Evolutionary conservation across 2,329 filamentous ascomycete genomes (phyloP).

Genomic region (Diaporthe citriasiana): DNA sequence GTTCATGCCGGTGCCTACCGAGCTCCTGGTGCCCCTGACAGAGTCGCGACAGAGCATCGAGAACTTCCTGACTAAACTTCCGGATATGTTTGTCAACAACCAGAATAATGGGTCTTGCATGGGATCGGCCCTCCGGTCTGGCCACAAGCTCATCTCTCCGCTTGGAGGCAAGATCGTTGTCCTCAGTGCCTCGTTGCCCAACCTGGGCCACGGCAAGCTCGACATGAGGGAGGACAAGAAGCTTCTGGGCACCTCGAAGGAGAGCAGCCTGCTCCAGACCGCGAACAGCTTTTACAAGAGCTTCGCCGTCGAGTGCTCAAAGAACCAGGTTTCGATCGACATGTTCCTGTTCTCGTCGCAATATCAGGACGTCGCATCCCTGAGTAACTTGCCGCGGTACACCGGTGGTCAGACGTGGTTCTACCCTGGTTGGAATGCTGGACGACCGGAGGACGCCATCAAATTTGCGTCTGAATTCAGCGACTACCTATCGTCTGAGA

Average conservation of each 20-base stretch:
- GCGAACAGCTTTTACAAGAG: constrained; percentile 98
- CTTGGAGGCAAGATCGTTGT: constrained; percentile 96
- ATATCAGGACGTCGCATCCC: constrained; percentile 96
- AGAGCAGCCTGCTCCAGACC: constrained; percentile 88
- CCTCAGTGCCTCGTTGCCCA: constrained; percentile 89
- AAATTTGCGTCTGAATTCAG: constrained; percentile 98
- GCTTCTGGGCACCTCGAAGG: constrained; percentile 92
- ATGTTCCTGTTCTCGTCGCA: constrained; percentile 98
- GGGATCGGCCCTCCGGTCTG: constrained; percentile 92
- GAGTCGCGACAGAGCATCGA: constrained; percentile 94
- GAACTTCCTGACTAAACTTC: constrained; percentile 89
- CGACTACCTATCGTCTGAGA: constrained; percentile 96
- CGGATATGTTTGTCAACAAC: constrained; percentile 96
- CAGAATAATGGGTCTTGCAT: constrained; percentile 92
- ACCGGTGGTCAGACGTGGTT: constrained; percentile 99
- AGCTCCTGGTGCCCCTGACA: constrained; percentile 88
- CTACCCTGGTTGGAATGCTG: constrained; percentile 98
- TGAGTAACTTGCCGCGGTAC: constrained; percentile 95
- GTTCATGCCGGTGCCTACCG: constrained; percentile 93
- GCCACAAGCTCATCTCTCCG: constrained; percentile 94
- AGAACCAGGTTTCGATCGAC: constrained; percentile 98
- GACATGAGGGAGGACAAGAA: constrained; percentile 98
- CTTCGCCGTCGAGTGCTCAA: constrained; percentile 98
- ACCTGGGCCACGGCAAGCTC: constrained; percentile 88
- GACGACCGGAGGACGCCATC: constrained; percentile 92